phyloP scores from a whole-genome alignment of 2,329 filamentous ascomycete species.

The Fonsecaea pugnacius region DNA sequence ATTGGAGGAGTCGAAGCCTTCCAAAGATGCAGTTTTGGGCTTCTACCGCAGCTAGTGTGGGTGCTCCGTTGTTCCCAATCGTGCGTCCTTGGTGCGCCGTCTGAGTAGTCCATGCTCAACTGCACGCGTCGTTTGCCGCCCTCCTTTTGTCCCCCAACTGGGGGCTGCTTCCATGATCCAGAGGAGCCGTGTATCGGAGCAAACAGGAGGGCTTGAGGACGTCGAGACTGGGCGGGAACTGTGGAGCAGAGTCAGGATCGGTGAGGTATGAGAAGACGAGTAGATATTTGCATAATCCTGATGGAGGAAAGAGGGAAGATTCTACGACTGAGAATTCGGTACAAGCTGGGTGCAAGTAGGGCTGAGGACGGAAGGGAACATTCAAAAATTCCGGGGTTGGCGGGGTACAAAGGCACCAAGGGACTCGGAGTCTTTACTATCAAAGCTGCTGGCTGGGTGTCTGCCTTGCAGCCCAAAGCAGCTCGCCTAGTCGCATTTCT shows the following conservation, averaged over 20 bases:
- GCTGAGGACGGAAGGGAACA: not conserved
- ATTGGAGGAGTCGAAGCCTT: constrained; percentile 18
- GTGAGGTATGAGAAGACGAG: not conserved
- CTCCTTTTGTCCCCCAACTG: not conserved
- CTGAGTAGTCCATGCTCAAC: constrained; percentile 2
- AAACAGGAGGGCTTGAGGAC: not conserved
- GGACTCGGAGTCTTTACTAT: not conserved
- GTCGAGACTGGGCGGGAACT: not conserved
- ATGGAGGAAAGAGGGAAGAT: not conserved
- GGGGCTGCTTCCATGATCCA: constrained; percentile 2
- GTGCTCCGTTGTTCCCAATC: not conserved
- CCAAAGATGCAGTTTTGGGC: constrained; percentile 7
- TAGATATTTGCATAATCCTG: not conserved
- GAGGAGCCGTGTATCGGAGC: not conserved
- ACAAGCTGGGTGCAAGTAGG: not conserved
- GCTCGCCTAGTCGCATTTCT: constrained; percentile 6
- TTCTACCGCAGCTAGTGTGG: not conserved
- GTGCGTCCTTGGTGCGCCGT: not conserved
- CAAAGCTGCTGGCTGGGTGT: not conserved
- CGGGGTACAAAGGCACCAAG: not conserved
- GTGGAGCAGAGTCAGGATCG: not conserved
- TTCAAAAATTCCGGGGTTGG: not conserved
- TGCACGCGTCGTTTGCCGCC: constrained; percentile 18
- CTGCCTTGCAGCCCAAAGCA: constrained; percentile 12
- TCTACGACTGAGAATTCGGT: not conserved